Conservation (phyloP, 2,329 filamentous ascomycete genomes). For the Fusarium penzigii region DNA sequence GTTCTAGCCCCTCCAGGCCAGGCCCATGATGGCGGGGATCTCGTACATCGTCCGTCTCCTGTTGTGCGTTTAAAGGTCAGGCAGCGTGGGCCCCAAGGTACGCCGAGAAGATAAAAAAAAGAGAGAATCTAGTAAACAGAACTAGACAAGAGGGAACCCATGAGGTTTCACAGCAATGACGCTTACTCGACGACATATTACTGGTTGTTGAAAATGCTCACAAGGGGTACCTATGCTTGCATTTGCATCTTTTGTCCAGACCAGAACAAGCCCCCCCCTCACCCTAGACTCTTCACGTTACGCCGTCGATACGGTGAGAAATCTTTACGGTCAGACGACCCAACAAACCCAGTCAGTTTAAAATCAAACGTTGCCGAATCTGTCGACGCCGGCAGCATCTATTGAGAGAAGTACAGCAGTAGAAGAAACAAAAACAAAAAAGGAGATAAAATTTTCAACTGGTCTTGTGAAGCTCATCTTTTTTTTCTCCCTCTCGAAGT, state of each 20-base stretch:
- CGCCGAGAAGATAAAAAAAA: background rate
- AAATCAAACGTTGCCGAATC: background rate
- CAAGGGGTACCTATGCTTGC: slow-evolving; percentile 15
- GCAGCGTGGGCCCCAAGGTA: background rate
- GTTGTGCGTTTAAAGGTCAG: background rate
- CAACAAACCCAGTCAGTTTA: slow-evolving; percentile 12
- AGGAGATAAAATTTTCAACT: background rate
- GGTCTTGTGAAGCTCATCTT: too few species aligned
- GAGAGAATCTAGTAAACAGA: background rate
- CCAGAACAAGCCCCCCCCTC: too few species aligned
- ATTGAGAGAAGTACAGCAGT: background rate
- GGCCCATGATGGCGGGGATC: background rate
- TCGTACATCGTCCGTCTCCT: background rate
- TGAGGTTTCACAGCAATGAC: slow-evolving; percentile 28
- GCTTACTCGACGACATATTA: slow-evolving; percentile 31
- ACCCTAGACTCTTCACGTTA: background rate
- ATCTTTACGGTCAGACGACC: slow-evolving; percentile 2
- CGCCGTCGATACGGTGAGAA: background rate
- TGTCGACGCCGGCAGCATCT: background rate
- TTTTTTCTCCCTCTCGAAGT: too few species aligned
- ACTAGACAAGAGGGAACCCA: slow-evolving; percentile 6
- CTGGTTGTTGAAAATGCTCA: slow-evolving; percentile 22
- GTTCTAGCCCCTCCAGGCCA: background rate
- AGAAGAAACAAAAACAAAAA: background rate
- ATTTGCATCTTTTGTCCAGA: too few species aligned